These are phyloP conservation scores for Candida stauntonica DNA, from an alignment of 805 yeast genomes.

Conservation along the genomic window DNA sequence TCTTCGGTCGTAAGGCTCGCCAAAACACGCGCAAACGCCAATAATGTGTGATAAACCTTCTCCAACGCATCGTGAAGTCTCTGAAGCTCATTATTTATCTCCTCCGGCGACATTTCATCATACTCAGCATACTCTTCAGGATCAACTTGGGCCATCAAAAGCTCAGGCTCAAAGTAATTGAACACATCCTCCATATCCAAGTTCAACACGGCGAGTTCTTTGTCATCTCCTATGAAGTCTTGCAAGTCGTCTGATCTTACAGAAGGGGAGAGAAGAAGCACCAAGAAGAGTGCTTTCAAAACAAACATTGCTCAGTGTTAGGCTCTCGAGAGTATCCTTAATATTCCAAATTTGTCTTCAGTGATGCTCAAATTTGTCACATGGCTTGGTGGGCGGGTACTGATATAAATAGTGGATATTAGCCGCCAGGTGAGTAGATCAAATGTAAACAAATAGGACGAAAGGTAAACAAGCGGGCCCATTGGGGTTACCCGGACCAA, in stretches of 20 bases:
- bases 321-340: background rate
- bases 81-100: slow-evolving; percentile 12
- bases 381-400: too few species aligned
- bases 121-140: slow-evolving; percentile 8
- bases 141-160: slow-evolving; percentile 12
- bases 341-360: background rate
- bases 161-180: slow-evolving; percentile 13
- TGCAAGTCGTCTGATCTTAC: slow-evolving; percentile 4
- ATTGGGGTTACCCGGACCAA: too few species aligned
- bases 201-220: slow-evolving; percentile 12
- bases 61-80: slow-evolving; percentile 13
- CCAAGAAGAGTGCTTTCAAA: background rate
- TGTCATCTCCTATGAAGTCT: slow-evolving; percentile 14
- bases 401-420: slow-evolving; percentile 7
- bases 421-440: slow-evolving; percentile 11
- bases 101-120: slow-evolving; percentile 10
- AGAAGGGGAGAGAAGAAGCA: background rate
- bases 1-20: slow-evolving; percentile 15
- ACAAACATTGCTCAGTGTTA: background rate
- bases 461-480: slow-evolving; percentile 9
- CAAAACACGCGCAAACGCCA: slow-evolving; percentile 14
- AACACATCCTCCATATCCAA: slow-evolving; percentile 13
- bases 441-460: background rate
- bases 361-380: background rate
- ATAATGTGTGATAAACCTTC: slow-evolving; percentile 12